Percentiles rank a stretch among this genome's conserved stretches.
phyloP scores from a whole-genome alignment of 2,329 filamentous ascomycete genomes.

The Pseudogymnoascus verrucosus region DNA sequence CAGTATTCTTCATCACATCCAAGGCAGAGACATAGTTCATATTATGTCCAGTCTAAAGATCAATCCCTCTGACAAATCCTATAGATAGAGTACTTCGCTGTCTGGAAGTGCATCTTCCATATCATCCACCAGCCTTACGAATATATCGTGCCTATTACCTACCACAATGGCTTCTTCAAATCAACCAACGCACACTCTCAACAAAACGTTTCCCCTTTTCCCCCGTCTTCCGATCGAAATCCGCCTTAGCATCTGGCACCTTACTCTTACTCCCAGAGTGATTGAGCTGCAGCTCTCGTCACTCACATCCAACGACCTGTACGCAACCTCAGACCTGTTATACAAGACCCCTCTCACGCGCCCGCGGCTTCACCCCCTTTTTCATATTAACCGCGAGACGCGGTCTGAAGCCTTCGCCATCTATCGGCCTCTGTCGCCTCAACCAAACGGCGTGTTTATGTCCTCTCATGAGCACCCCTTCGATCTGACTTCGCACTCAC shows the following conservation, averaged over 20 bases:
- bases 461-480: not conserved
- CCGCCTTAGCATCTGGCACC: constrained; percentile 15
- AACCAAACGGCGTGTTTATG: not conserved
- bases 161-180: not conserved
- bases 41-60: not conserved
- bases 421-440: not conserved
- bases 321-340: not conserved
- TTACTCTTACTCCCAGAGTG: constrained; percentile 13
- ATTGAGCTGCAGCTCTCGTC: constrained; percentile 12
- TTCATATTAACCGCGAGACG: constrained; percentile 1
- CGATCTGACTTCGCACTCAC: not conserved
- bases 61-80: not conserved
- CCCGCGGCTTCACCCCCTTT: not conserved
- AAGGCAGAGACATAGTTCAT: not conserved
- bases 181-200: not conserved
- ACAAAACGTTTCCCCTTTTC: constrained; percentile 14
- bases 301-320: not conserved
- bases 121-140: not conserved
- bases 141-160: not conserved
- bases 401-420: not conserved
- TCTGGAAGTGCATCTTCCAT: not conserved
- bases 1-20: not conserved
- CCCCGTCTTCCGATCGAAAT: constrained; percentile 17
- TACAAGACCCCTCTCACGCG: not conserved
- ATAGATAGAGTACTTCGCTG: not conserved